Conservation (phyloP, 140 eudicot species). For the Stevia rebaudiana region DNA sequence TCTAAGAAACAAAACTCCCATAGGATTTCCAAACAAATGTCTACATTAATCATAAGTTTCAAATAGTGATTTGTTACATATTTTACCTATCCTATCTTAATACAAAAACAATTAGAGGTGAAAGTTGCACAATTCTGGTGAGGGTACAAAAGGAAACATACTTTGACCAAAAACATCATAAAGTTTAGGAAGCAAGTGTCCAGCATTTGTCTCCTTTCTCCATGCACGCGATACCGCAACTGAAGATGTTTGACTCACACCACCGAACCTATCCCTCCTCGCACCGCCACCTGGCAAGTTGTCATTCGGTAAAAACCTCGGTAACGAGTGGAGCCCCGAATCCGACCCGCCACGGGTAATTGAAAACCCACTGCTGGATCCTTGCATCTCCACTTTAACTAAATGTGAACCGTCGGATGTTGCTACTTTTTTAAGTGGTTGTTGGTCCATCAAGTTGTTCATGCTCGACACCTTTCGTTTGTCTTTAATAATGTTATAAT, state of each 20-base stretch:
- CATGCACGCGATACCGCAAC: slow-evolving; percentile 53
- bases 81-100: background rate
- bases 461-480: slow-evolving; percentile 62
- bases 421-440: slow-evolving; percentile 57
- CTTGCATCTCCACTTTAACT: slow-evolving; percentile 47
- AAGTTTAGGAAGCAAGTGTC: slow-evolving; percentile 50
- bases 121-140: slow-evolving; percentile 48
- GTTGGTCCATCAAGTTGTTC: slow-evolving; percentile 69
- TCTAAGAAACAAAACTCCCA: background rate
- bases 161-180: slow-evolving; percentile 71
- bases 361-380: slow-evolving; percentile 49
- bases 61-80: background rate
- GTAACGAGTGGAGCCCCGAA: slow-evolving; percentile 27
- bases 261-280: slow-evolving; percentile 42
- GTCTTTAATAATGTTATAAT: slow-evolving; percentile 34
- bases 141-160: slow-evolving; percentile 64
- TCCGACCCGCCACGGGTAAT: slow-evolving; percentile 39
- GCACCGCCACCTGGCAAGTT: slow-evolving; percentile 42
- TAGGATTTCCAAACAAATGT: background rate
- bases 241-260: slow-evolving; percentile 28
- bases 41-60: background rate
- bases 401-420: slow-evolving; percentile 49
- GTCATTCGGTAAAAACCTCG: slow-evolving; percentile 42
- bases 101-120: slow-evolving; percentile 14
- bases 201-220: slow-evolving; percentile 61